Percentiles rank a stretch among this genome's conserved stretches.
Evolutionary conservation across 805 yeast species (phyloP).

Genomic region (Wickerhamiella cacticola): DNA sequence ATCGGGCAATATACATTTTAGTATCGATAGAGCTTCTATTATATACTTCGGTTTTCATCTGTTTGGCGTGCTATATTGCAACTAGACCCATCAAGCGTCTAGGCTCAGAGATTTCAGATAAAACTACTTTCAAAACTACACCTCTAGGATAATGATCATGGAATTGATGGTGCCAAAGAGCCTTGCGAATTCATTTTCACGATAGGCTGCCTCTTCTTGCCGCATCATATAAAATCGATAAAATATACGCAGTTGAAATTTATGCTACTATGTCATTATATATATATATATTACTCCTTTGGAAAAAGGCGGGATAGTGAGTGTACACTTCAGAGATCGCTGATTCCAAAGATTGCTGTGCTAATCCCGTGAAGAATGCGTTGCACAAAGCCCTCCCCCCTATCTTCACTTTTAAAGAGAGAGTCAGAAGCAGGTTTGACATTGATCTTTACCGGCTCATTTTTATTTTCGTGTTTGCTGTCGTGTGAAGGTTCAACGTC

Average conservation of each 20-base stretch:
- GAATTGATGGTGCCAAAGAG: too few species aligned
- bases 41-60: too few species aligned
- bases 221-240: too few species aligned
- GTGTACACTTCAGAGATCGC: neutral
- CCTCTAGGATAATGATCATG: too few species aligned
- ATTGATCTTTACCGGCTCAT: neutral
- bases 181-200: too few species aligned
- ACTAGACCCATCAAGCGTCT: too few species aligned
- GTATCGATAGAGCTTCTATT: too few species aligned
- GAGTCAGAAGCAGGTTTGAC: constrained; percentile 3
- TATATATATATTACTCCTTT: neutral
- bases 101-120: too few species aligned
- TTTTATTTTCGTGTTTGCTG: neutral
- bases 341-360: constrained; percentile 5
- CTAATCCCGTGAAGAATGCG: neutral
- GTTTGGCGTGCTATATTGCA: too few species aligned
- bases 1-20: neutral
- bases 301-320: neutral
- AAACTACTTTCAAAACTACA: too few species aligned
- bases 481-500: constrained; percentile 14
- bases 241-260: too few species aligned
- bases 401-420: constrained; percentile 1
- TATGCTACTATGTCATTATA: neutral
- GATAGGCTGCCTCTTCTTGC: too few species aligned
- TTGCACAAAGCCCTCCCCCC: neutral